phyloP scores from a whole-genome alignment of 148 eudicot genomes.

The Gaultheria prostrata region DNA sequence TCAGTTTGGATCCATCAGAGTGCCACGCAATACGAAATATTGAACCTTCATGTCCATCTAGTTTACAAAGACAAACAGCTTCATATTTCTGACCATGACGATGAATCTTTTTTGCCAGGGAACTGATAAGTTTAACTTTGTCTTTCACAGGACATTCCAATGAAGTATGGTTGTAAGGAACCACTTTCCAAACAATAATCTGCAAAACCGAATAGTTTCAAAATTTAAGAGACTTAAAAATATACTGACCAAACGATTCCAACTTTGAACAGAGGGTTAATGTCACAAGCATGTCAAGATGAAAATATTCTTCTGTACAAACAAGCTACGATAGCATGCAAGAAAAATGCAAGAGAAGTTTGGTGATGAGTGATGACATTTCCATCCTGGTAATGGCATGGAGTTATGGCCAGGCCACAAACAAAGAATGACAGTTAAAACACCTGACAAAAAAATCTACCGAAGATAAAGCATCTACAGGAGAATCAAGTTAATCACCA shows the following conservation, averaged over 20 bases:
- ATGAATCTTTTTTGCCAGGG: slow-evolving; percentile 9
- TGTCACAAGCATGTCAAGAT: neutral
- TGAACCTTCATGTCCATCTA: slow-evolving; percentile 94
- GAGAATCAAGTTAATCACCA: neutral
- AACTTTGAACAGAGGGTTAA: neutral
- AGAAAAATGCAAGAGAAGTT: neutral
- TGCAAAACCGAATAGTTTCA: slow-evolving; percentile 28
- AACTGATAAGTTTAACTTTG: slow-evolving; percentile 6
- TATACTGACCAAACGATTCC: neutral
- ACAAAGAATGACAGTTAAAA: neutral
- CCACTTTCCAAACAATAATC: slow-evolving; percentile 89
- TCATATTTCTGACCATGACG: slow-evolving; percentile 36
- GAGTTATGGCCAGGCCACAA: slow-evolving; percentile 4
- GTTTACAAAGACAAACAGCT: slow-evolving; percentile 59
- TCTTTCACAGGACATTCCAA: slow-evolving; percentile 25
- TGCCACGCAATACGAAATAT: slow-evolving; percentile 91
- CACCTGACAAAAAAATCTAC: neutral
- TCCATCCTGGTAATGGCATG: neutral
- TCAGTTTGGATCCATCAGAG: slow-evolving; percentile 59
- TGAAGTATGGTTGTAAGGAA: slow-evolving; percentile 17
- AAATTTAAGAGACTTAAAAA: neutral
- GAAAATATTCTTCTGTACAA: neutral
- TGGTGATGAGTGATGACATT: neutral
- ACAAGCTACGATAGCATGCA: neutral
- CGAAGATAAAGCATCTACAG: neutral